A percentile compares a stretch with the other conserved stretches of the same genome.
Conservation (phyloP, 2,329 filamentous ascomycete genomes). For the Fusarium paranaense region DNA sequence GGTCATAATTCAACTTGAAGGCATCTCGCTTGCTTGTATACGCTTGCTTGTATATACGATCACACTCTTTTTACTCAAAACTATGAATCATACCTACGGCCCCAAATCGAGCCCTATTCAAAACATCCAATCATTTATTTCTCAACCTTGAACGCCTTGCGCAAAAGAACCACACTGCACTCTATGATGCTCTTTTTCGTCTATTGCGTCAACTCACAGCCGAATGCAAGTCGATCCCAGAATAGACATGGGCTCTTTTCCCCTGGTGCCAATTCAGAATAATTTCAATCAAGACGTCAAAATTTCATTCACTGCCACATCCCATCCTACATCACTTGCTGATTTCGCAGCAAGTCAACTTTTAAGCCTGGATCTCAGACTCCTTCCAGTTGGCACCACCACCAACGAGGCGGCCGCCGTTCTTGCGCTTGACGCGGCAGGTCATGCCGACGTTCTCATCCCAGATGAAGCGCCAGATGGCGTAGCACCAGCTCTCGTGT, state of each 20-base stretch:
- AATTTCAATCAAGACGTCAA: neutral
- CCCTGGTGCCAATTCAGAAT: neutral
- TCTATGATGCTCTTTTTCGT: constrained; percentile 7
- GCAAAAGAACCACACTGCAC: constrained; percentile 12
- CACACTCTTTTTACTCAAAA: neutral
- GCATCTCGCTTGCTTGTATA: neutral
- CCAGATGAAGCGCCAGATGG: constrained; percentile 95
- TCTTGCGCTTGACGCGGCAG: constrained; percentile 91
- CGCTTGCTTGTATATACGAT: neutral
- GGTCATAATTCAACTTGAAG: neutral
- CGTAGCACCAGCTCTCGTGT: constrained; percentile 91
- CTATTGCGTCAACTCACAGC: neutral
- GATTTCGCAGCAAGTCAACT: neutral
- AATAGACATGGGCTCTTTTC: neutral
- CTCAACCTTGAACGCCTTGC: constrained; percentile 29
- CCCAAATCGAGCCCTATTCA: neutral
- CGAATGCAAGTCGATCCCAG: neutral
- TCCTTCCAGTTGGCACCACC: constrained; percentile 70
- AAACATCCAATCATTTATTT: constrained; percentile 3
- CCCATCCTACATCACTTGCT: neutral
- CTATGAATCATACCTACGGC: neutral
- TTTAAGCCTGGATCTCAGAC: constrained; percentile 74
- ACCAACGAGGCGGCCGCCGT: constrained; percentile 75
- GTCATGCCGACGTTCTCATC: constrained; percentile 90
- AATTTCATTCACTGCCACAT: constrained; percentile 12